Conservation (phyloP, 1,284 basidiomycete genomes). For the Pseudozyma tsukubaensis region DNA sequence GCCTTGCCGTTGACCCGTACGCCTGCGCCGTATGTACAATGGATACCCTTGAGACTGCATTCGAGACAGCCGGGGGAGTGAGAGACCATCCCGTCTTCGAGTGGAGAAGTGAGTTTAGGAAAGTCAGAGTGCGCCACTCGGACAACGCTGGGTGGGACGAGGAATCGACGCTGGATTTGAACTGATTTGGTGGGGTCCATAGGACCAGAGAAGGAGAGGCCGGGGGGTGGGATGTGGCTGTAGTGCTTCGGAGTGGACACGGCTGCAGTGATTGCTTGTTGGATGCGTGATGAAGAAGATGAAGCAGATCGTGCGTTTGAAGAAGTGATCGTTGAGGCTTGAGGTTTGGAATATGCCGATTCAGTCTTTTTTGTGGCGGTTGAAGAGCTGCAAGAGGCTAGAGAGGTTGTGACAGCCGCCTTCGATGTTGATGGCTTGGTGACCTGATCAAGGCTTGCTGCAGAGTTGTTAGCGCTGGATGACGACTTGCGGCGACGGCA, state of each 20-base stretch:
- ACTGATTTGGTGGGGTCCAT: slow-evolving; percentile 6
- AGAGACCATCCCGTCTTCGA: slow-evolving; percentile 6
- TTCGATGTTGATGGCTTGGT: too few relatives aligned
- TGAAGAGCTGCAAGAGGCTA: too few relatives aligned
- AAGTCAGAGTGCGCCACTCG: slow-evolving; percentile 2
- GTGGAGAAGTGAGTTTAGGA: not conserved
- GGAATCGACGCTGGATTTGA: slow-evolving; percentile 15
- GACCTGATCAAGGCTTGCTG: too few relatives aligned
- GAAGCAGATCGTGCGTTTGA: too few relatives aligned
- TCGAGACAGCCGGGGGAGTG: slow-evolving; percentile 16
- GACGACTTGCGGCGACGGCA: not conserved
- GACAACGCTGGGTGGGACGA: slow-evolving; percentile 8
- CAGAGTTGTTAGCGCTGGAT: too few relatives aligned
- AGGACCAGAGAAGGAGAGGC: slow-evolving; percentile 10
- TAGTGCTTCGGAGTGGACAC: not conserved
- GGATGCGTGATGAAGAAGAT: not conserved
- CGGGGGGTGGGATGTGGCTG: slow-evolving; percentile 4
- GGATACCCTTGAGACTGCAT: slow-evolving; percentile 3
- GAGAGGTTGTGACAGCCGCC: too few relatives aligned
- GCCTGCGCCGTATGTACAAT: slow-evolving; percentile 16
- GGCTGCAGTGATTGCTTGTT: not conserved
- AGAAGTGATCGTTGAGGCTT: too few relatives aligned
- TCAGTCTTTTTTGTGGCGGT: too few relatives aligned
- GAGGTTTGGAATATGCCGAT: too few relatives aligned
- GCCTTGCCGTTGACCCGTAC: slow-evolving; percentile 5